Base-by-base conservation (phyloP, 1,139 yeast genomes). In the Yamadazyma dushanensis region DNA sequence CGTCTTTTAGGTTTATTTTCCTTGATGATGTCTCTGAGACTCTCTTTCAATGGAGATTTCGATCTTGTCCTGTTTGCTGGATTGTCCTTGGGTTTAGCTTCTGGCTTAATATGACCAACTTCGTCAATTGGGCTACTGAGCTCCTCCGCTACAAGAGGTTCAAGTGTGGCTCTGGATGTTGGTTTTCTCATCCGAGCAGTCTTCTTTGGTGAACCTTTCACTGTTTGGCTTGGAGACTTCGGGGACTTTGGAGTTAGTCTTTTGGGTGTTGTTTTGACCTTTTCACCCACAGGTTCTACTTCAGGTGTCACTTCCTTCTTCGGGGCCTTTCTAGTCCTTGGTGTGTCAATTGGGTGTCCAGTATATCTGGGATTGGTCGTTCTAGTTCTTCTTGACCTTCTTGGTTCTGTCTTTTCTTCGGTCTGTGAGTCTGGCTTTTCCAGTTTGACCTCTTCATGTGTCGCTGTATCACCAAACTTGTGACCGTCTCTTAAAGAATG, bases 51-150 rank as follows among this genome's bases (percentile, higher is more conserved):
- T 0, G 75, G 75, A 1, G 74, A 68, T 42, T 64, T 66, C 2
- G 73, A 67, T 34, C 75, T 47, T 1, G 74, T 70, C 34, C 74
- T 43, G 14, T 53, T 48, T 1, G 74, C 70, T 2, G 73, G 73
- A 13, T 51, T 51, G 33, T 61, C 70, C 8, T 14, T 13, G 14
- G 32, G 10, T 34, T 20, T 16, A n/a, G n/a, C 11, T 26, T 25
- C 11, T n/a, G n/a, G n/a, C 26, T 18, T 29, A 18, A 16, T 13
- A n/a, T n/a, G n/a, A n/a, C n/a, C n/a, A n/a, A n/a, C n/a, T n/a
- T 34, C 31, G 27, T 26, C 23, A 14, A 24, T 23, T 24, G 23
- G 22, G 11, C 27, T 21, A 16, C 8, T 25, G 18, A 25, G 16
- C 15, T 16, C 22, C 16, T 29, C 16, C 16, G 11, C 9, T 34